Base-by-base conservation (phyloP, 129 eudicot genomes). In the Helichrysum umbraculigerum region DNA sequence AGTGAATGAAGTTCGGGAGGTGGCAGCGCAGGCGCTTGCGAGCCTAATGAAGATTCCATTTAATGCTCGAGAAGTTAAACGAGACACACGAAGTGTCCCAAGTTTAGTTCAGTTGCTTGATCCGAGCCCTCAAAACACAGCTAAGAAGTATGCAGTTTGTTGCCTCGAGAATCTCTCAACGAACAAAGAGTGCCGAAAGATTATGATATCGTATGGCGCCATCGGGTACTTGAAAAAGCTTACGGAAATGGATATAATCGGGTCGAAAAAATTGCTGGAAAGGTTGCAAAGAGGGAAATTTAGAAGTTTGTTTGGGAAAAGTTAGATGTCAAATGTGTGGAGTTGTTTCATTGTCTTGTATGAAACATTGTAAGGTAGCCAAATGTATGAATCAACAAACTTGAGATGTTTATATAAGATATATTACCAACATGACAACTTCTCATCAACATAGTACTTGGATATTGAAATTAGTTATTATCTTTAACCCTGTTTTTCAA, bases 201-300 rank as follows among this genome's bases (percentile, higher is more conserved):
- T 91, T 82, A 93, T 93, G 98, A 77, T 88, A 22, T 91, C 98
- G 10, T 88, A 93, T 28, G 98, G 98, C 0, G 95, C 98, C 2
- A 93, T 93, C 21, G 98, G 98, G 30, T 93, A 93, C 71, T 69
- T 93, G 56, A 94, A 94, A 82, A 94, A 94, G 68, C 86, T 94
- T 39, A 78, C 70, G 12, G 97, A 94, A 68, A 84, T 84, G 96
- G 98, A 94, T 51, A 61, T 94, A 19, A 86, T 88, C 7, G 98
- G 97, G 12, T 89, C 98, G 12, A 91, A 84, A 81, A 94, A 88
- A 74, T 68, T 94, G 74, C 86, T 94, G 42, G 96, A 87, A 76
- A 79, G 92, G 1, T 75, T 94, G 71, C 97, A 94, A 68, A 84
- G 90, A 83, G 93, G 97, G 74, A 94, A 78, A 28, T 75, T 93